Evolutionary conservation across 2,329 filamentous ascomycete species (phyloP), one percentile per base, ranked within the genome.

Genomic region (Calonectria pseudoturangicola): DNA sequence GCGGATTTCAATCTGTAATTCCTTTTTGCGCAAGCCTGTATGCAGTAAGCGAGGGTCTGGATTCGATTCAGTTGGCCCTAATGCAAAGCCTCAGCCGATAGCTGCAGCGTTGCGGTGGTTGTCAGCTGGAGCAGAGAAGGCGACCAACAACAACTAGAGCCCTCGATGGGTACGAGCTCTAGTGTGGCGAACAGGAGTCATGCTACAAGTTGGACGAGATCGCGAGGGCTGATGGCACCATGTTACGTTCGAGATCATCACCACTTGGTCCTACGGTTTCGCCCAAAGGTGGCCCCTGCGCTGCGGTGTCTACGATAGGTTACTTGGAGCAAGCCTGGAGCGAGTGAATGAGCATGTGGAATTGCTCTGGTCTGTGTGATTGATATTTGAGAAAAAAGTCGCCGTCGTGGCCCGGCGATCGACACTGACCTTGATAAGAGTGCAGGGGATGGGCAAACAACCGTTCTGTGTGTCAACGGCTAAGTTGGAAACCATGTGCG

Each of bases 241-340:
- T 71, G 68, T 60, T 25, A 71, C 68, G 68, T 36, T 71, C 63
- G 51, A 66, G 33, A 71, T 71, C 66, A 54, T 54, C 68, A 66
- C 68, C 43, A 66, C 50, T 51, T 60, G 36, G 21, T 62, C 60
- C 45, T 62, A 47, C 28, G 18, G 50, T 50, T 48, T 50, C 50
- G 41, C 54, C 54, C 33, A 39, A 13, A 25, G 5, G 33, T 33
- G 54, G 47, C n/a, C 68, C 68, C 50, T 63, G 66, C 45, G 21
- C 30, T 25, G 45, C 58, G 41, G 66, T 68, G 28, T 51, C 36
- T 43, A 25, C 56, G 56, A 54, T 48, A 51, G 18, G 43, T 45
- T 58, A 39, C 54, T 33, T 58, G 54, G 54, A 39, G 30, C 30
- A 39, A 25, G 54, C 54, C 54, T 58, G 54, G 18, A 58, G 54